Evolutionary conservation across 1,284 basidiomycete genomes (phyloP).

Genomic region (Austroboletus niveus): DNA sequence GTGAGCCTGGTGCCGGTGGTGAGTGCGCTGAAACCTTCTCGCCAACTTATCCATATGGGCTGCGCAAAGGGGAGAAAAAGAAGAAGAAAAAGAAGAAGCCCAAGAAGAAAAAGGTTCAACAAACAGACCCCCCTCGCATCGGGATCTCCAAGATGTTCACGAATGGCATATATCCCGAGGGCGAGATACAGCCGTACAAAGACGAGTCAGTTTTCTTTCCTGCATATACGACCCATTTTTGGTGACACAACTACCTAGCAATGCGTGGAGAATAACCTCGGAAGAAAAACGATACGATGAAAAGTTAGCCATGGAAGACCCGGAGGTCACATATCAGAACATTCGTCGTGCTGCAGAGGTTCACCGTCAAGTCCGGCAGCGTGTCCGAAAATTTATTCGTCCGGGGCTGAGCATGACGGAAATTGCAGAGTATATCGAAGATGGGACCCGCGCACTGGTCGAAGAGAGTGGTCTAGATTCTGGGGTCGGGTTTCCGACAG

Average conservation of each 20-base stretch:
- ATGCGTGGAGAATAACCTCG: constrained; percentile 83
- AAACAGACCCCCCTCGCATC: constrained; percentile 93
- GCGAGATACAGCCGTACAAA: constrained; percentile 90
- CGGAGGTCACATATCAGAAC: constrained; percentile 80
- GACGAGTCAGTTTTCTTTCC: constrained; percentile 63
- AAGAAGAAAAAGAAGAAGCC: constrained; percentile 95
- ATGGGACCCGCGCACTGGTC: constrained; percentile 85
- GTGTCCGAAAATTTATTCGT: constrained; percentile 81
- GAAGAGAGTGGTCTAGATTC: constrained; percentile 87
- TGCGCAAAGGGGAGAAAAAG: constrained; percentile 66
- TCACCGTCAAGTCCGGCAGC: constrained; percentile 89
- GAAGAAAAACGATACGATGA: constrained; percentile 91
- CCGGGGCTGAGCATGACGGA: constrained; percentile 96
- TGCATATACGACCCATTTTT: background rate
- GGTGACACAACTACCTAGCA: constrained; percentile 46
- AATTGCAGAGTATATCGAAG: constrained; percentile 93
- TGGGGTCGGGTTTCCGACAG: constrained; percentile 97
- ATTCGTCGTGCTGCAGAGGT: constrained; percentile 94
- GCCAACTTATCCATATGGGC: background rate
- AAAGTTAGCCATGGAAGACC: constrained; percentile 73
- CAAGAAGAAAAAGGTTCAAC: constrained; percentile 79
- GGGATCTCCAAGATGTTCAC: constrained; percentile 90
- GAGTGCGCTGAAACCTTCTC: constrained; percentile 4
- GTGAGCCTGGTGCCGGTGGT: constrained; percentile 22
- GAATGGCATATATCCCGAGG: constrained; percentile 84